A percentile compares a stretch with the other conserved stretches of the same genome.
Conservation (phyloP, 73 alveolate species). For the Paramecium sexaurelia region DNA sequence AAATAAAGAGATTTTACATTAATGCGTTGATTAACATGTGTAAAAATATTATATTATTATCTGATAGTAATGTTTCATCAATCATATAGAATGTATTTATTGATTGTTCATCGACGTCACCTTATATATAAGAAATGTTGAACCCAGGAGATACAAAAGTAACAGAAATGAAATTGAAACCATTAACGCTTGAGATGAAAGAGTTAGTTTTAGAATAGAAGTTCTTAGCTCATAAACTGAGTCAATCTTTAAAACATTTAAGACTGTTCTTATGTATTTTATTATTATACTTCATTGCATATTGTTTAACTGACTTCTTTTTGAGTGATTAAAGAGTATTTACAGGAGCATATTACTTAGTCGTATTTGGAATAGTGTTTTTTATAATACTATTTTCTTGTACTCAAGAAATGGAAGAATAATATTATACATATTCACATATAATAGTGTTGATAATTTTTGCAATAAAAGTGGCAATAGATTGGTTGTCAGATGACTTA, state of each 20-base stretch:
- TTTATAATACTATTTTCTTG: not conserved
- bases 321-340: not conserved
- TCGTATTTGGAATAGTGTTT: constrained; percentile 21
- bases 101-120: not conserved
- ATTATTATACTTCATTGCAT: not conserved
- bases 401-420: not conserved
- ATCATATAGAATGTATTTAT: not conserved
- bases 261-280: not conserved
- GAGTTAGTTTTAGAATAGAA: constrained; percentile 42
- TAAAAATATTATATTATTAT: not conserved
- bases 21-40: constrained; percentile 14
- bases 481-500: constrained; percentile 18
- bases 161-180: constrained; percentile 61
- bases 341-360: constrained; percentile 31
- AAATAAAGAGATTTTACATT: not conserved
- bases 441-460: not conserved
- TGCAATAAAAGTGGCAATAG: constrained; percentile 35
- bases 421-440: constrained; percentile 14
- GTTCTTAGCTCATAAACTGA: constrained; percentile 12
- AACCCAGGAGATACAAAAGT: constrained; percentile 66
- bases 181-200: constrained; percentile 37
- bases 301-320: constrained; percentile 40
- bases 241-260: not conserved
- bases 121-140: constrained; percentile 57
- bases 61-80: constrained; percentile 5